Conservation (phyloP, 2,329 filamentous ascomycete genomes). For the Diaporthe sp. region DNA sequence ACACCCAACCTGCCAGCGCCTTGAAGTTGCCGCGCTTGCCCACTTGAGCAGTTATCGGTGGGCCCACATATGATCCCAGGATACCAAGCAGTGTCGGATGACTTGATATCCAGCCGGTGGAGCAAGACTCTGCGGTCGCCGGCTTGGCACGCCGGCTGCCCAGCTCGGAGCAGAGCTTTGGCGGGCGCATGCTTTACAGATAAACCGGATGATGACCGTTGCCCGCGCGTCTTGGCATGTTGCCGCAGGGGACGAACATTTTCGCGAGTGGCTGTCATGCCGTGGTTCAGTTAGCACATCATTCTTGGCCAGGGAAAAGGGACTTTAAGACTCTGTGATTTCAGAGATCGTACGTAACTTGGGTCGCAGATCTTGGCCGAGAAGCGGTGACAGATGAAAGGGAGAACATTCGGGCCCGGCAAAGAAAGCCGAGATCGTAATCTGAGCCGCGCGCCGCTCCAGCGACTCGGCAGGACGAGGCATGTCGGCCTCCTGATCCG, state of each 20-base stretch:
- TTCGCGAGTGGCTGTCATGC: not conserved
- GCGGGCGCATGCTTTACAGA: not conserved
- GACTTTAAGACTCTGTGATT: not conserved
- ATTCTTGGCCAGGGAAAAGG: not conserved
- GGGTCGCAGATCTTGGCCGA: not conserved
- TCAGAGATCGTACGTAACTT: constrained; percentile 6
- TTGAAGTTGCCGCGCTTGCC: constrained; percentile 13
- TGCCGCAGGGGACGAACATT: not conserved
- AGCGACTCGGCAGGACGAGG: not conserved
- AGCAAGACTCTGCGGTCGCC: constrained; percentile 23
- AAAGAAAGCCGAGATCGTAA: constrained; percentile 7
- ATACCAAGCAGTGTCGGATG: constrained; percentile 5
- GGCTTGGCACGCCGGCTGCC: constrained; percentile 14
- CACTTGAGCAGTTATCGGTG: not conserved
- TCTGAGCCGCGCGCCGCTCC: not conserved
- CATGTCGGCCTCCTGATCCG: not conserved
- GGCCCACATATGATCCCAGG: constrained; percentile 9
- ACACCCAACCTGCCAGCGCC: not conserved
- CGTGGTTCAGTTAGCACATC: not conserved
- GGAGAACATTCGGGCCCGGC: not conserved
- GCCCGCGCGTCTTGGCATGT: not conserved
- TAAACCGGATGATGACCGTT: constrained; percentile 13
- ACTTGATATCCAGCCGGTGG: constrained; percentile 23
- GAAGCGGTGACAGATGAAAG: constrained; percentile 8
- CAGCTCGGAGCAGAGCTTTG: not conserved